Evolutionary conservation across 164 flowering plant species (phyloP).

Genomic region (Tetracentron sinense): DNA sequence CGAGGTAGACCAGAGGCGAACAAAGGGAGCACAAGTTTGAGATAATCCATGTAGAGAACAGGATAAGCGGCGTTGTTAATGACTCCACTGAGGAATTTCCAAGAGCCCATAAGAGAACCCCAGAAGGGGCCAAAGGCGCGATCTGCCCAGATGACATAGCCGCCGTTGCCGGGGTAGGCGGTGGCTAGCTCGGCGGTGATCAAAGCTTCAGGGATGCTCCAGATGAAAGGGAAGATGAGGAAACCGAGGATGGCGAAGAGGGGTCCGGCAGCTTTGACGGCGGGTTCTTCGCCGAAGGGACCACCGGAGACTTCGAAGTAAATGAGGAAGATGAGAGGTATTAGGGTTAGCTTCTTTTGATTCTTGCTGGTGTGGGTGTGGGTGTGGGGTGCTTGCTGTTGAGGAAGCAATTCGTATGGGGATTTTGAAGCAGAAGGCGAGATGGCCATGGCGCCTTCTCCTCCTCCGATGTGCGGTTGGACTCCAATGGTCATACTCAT

Average conservation of each 20-base stretch:
- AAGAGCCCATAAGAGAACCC: constrained; percentile 76
- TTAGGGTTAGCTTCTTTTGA: constrained; percentile 43
- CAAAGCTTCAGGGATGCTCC: constrained; percentile 87
- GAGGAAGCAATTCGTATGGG: not conserved
- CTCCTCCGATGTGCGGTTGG: no score
- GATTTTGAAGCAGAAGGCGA: not conserved
- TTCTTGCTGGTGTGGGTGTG: not conserved
- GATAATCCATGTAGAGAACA: constrained; percentile 58
- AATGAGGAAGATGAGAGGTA: constrained; percentile 82
- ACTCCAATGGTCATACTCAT: no score
- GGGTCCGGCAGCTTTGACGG: constrained; percentile 84
- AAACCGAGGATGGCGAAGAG: constrained; percentile 72
- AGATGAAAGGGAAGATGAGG: constrained; percentile 82
- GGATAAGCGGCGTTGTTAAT: constrained; percentile 82
- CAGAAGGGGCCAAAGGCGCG: constrained; percentile 78
- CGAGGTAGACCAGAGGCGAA: constrained; percentile 51
- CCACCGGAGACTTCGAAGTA: constrained; percentile 94
- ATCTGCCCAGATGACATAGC: constrained; percentile 78
- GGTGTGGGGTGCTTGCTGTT: not conserved
- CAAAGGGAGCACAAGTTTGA: constrained; percentile 46
- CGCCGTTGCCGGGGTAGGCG: constrained; percentile 80
- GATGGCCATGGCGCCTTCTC: not conserved
- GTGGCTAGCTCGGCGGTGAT: constrained; percentile 89
- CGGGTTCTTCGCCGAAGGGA: constrained; percentile 79
- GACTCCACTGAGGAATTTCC: constrained; percentile 74